These are phyloP conservation scores for Alternaria tenuissima DNA, from an alignment of 2,329 filamentous ascomycete species.

Conservation along the genomic window DNA sequence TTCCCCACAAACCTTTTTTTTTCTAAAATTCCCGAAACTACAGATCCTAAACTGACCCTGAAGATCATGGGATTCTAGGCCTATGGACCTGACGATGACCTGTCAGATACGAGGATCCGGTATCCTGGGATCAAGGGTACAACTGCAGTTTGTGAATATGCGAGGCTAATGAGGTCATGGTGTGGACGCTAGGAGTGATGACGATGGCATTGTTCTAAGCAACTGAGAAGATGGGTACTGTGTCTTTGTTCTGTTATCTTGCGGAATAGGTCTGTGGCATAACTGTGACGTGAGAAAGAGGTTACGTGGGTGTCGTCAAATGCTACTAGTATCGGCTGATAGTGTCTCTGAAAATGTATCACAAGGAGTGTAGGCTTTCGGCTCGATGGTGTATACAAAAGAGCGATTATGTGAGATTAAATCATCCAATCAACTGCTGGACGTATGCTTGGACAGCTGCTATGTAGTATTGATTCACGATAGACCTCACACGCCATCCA, in stretches of 20 bases:
- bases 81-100: neutral
- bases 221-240: neutral
- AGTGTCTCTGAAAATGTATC: neutral
- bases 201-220: neutral
- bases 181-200: neutral
- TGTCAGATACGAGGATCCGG: neutral
- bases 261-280: too few relatives aligned
- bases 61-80: neutral
- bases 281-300: too few relatives aligned
- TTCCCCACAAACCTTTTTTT: neutral
- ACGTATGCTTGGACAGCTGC: neutral
- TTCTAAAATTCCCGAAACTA: neutral
- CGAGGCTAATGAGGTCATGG: neutral
- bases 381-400: neutral
- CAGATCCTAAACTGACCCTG: neutral
- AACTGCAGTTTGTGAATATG: neutral
- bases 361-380: neutral
- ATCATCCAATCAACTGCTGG: neutral
- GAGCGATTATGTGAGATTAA: neutral
- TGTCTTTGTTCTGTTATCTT: neutral
- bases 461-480: neutral
- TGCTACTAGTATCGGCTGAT: too few relatives aligned
- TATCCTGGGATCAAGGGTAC: neutral
- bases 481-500: slow-evolving; percentile 24
- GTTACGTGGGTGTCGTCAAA: too few relatives aligned